Percentiles rank a stretch among this genome's conserved stretches.
Conservation (phyloP, 2,329 filamentous ascomycete genomes). For the Fusarium veterinarium region DNA sequence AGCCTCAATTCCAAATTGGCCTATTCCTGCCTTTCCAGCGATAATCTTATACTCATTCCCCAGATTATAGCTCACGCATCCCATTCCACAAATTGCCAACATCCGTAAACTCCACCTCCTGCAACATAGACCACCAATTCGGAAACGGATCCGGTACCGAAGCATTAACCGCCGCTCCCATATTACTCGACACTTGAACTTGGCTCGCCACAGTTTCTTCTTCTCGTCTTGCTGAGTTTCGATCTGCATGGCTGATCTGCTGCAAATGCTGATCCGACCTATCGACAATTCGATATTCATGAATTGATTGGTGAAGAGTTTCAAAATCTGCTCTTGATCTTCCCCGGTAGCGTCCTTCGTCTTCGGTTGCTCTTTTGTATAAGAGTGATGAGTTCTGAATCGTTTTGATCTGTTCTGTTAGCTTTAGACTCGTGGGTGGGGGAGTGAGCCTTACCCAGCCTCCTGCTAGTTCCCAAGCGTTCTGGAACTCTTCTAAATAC, state of each 20-base stretch:
- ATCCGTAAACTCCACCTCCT: constrained; percentile 40
- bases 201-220: not conserved
- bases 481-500: constrained; percentile 39
- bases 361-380: constrained; percentile 38
- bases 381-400: constrained; percentile 37
- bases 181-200: not conserved
- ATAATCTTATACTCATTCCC: no score
- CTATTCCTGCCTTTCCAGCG: no score
- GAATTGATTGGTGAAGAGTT: constrained; percentile 34
- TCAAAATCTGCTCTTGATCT: constrained; percentile 38
- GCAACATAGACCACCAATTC: constrained; percentile 43
- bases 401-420: constrained; percentile 35
- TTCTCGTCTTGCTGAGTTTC: not conserved
- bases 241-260: constrained; percentile 37
- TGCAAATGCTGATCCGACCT: constrained; percentile 37
- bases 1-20: no score
- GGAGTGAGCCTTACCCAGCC: constrained; percentile 22
- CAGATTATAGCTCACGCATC: not conserved
- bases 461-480: constrained; percentile 38
- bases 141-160: constrained; percentile 34
- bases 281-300: constrained; percentile 36
- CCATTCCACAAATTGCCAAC: constrained; percentile 27
- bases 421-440: fast-evolving
- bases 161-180: not conserved
- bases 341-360: constrained; percentile 29